Evolutionary conservation across 1,284 basidiomycete species (phyloP), one percentile per base, ranked within the genome.

Genomic region (Leccinum pallidistipes): DNA sequence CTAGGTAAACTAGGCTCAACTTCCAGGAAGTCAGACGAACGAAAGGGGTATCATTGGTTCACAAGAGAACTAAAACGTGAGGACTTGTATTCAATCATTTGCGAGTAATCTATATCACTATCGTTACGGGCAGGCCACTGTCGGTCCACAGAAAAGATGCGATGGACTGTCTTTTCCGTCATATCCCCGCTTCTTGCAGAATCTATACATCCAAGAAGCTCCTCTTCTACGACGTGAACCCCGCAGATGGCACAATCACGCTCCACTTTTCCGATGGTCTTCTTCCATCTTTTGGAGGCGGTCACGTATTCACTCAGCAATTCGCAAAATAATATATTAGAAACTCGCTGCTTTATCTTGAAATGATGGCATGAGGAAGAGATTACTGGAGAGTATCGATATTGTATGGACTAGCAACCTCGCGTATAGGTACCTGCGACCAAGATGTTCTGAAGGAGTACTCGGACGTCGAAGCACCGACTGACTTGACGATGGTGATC

Each of bases 391-490:
- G 36, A 60, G 10, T n/a, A 56, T 62, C 3, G 61, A 68, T 27
- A 64, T 68, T 14, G 56, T 67, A 16, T 72, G 65, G 62, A 72
- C 69, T 1, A 70, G 70, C 12, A 58, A 7, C 16, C 9, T 71
- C 18, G 59, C 61, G 9, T 70, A 70, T 34, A 66, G 69, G 32
- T 57, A n/a, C 38, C 21, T 70, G 3, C 69, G 2, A 50, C 36
- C 16, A 24, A 49, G 29, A 71, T 56, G 52, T 32, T 70, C 4
- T 32, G 21, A 64, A 64, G 16, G 58, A 67, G 16, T 62, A 67
- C 34, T 80, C 80, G 2, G 68, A 69, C 2, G 77, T 81, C 57
- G 71, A 76, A 24, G 68, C 70, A 5, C 66, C 78, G n/a, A 66
- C 64, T 9, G 67, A 81, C n/a, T 43, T 43, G 6, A 71, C 77